A percentile compares a stretch with the other conserved stretches of the same genome.
Conservation (phyloP, 2,329 filamentous ascomycete genomes). For the Fusarium subglutinans region DNA sequence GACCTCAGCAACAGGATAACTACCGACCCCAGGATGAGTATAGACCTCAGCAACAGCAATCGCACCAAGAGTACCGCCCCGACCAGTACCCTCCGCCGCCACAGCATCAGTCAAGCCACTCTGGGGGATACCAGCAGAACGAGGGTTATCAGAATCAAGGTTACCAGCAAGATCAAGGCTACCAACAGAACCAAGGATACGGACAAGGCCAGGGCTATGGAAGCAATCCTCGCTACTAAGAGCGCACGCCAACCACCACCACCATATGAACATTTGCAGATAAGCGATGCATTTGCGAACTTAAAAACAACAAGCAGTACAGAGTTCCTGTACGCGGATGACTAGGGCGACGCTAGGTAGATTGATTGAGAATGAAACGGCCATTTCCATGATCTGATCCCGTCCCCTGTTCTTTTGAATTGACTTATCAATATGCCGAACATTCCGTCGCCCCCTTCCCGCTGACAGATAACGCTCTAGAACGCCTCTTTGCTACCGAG, state of each 20-base stretch:
- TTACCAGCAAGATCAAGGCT: slow-evolving; percentile 6
- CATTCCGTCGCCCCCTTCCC: not conserved
- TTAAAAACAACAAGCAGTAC: not conserved
- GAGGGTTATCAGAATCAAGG: slow-evolving; percentile 19
- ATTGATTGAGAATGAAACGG: slow-evolving; percentile 7
- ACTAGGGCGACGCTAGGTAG: not conserved
- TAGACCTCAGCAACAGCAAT: slow-evolving; percentile 28
- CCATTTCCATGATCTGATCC: not conserved
- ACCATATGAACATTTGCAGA: not conserved
- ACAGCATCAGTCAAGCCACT: slow-evolving; percentile 21
- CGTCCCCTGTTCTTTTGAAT: not conserved
- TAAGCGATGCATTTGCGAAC: not conserved
- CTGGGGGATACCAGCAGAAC: slow-evolving; percentile 36
- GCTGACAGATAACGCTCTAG: not conserved
- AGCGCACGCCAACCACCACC: not conserved
- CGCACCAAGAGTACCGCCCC: slow-evolving; percentile 35
- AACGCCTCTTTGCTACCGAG: not conserved
- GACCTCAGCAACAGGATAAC: slow-evolving; percentile 5
- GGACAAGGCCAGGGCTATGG: slow-evolving; percentile 3
- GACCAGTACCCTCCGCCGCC: slow-evolving; percentile 28
- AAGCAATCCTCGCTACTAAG: not conserved
- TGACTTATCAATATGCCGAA: not conserved
- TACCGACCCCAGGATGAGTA: slow-evolving; percentile 19
- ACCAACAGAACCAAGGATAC: not conserved
- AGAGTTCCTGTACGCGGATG: not conserved